Evolutionary conservation across 208 protist species (phyloP), one percentile per base, ranked within the genome.

Genomic region (Trypanosoma rangeli): DNA sequence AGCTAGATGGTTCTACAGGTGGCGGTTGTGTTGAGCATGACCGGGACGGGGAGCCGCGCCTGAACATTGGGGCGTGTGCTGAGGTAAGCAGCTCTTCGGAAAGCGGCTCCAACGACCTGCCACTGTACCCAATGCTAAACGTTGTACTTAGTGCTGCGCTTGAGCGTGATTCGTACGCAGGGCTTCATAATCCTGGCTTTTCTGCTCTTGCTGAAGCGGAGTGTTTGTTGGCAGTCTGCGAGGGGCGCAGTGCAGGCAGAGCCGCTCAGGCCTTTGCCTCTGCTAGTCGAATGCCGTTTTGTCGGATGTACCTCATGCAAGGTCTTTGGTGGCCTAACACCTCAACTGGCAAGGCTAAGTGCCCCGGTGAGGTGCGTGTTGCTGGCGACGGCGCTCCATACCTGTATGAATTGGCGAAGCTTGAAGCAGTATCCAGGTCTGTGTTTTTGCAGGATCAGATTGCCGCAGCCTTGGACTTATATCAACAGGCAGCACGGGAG

Each of bases 221-320:
- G 18, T 67, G 68, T 58, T 24, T 37, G 4, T 26, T 55, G 0
- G 72, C 64, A 12, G 72, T 48, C 9, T 58, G 44, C 10, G 58
- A 66, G 39, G 65, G 65, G 26, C 13, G 48, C 22, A 42, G 37
- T 3, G 58, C 49, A 5, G 65, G 65, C 12, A 33, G 29, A 0
- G 58, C 52, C 0, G 52, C 65, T 4, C 29, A 49, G 18, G 58
- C 50, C 12, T 68, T 77, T 15, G 64, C 65, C 18, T 9, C 49
- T 29, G 72, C 64, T 8, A 31, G 33, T 12, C 20, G 67, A 49
- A 44, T 70, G 7, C 72, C 72, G 1, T 31, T 77, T 3, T 77
- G 72, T 49, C 65, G 50, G n/a, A 24, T 49, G 37, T 77, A 72
- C 48, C 72, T 77, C 39, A 8, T 66, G 26, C 64, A 60, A 26